These are phyloP conservation scores for Staphylotrichum longicolle DNA, from an alignment of 495 filamentous ascomycete species.

Conservation along the genomic window DNA sequence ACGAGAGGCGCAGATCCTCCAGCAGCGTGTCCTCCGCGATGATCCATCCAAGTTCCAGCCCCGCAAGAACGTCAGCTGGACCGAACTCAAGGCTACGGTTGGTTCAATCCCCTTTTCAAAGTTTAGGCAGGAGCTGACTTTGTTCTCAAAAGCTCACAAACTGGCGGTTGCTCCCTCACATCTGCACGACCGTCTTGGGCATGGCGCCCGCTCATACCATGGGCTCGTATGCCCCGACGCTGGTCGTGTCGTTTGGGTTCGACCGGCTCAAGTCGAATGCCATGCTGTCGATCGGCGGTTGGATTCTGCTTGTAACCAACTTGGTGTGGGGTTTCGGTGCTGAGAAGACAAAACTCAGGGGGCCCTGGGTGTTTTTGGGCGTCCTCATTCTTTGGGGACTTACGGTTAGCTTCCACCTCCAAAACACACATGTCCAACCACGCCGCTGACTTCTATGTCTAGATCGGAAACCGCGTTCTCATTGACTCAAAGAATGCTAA, in stretches of 20 bases:
- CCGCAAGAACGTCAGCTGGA: slow-evolving; percentile 18
- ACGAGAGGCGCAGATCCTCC: slow-evolving; percentile 40
- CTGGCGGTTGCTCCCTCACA: slow-evolving; percentile 45
- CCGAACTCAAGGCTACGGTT: slow-evolving; percentile 28
- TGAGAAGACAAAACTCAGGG: slow-evolving; percentile 30
- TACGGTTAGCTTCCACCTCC: slow-evolving; percentile 23
- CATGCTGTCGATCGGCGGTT: slow-evolving; percentile 46
- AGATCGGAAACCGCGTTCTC: slow-evolving; percentile 36
- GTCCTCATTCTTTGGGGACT: slow-evolving; percentile 27
- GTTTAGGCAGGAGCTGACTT: neutral
- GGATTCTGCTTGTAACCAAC: slow-evolving; percentile 41
- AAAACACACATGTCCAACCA: neutral
- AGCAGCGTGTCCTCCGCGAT: slow-evolving; percentile 38
- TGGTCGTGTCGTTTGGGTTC: slow-evolving; percentile 48
- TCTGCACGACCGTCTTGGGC: slow-evolving; percentile 40
- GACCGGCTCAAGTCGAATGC: slow-evolving; percentile 51
- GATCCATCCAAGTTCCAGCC: slow-evolving; percentile 35
- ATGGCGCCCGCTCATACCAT: slow-evolving; percentile 33
- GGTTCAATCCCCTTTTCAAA: neutral
- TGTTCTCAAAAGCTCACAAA: slow-evolving; percentile 26
- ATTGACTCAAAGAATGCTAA: slow-evolving; percentile 49
- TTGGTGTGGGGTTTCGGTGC: slow-evolving; percentile 43
- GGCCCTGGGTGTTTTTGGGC: slow-evolving; percentile 27
- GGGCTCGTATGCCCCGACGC: slow-evolving; percentile 43
- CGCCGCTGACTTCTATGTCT: neutral